Evolutionary conservation across 805 yeast genomes (phyloP), one percentile per base, ranked within the genome.

Genomic region (Candida orba): DNA sequence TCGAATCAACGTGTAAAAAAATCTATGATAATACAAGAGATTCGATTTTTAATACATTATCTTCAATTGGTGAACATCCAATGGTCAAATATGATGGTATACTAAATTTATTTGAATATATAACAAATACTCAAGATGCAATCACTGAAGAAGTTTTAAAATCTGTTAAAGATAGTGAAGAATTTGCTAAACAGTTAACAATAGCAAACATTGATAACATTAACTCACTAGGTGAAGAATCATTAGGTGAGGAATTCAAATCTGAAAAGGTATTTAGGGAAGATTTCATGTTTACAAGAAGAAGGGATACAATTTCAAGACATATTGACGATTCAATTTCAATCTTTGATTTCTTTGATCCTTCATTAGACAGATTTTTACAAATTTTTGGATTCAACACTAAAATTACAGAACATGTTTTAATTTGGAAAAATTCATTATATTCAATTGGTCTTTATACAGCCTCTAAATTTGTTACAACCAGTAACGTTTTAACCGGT

Each of bases 261-360:
- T 52, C 75, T 24, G 82, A 79, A 41, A 76, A 79, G 41, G 72
- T 71, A 8, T 87, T 87, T 60, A 75, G 82, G 45, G 73, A 84
- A 9, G 80, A 78, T 25, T 73, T 84, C 34, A 93, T 93, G 98
- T 91, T 89, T 56, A 77, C 88, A 2, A 78, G 88, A 52, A 72
- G 73, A 45, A 75, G 72, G 34, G 96, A 93, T 54, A 61, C 72
- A 5, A 63, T 80, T 30, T 69, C 75, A 31, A 76, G 81, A 49
- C 71, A 74, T 34, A 67, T 90, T 24, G 70, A 76, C 39, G 77
- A 77, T 23, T 72, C 76, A 18, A 70, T 91, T 22, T 77, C 82
- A 12, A 34, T 85, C 6, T 42, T 69, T n/a, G 97, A 93, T 64
- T 80, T 89, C 52, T 69, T 90, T 56, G 95, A 90, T 52, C 86